Base-by-base conservation (phyloP, 805 yeast genomes). In the Kluyveromyces aestuarii region DNA sequence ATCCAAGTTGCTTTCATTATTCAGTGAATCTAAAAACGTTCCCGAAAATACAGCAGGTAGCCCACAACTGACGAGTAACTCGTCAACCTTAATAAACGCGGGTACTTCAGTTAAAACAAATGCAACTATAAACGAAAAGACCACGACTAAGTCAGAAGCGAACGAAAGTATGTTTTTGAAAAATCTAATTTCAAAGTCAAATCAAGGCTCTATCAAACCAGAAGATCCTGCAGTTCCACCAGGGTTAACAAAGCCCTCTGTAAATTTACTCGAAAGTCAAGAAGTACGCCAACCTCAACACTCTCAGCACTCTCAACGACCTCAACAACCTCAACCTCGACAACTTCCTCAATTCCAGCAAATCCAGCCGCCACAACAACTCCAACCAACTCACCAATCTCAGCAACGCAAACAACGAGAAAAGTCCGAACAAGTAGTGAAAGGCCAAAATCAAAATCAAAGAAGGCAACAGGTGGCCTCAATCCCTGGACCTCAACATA, bases 1-100 rank as follows among this genome's bases (percentile, higher is more conserved):
- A 9, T 64, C 69, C 10, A 57, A 61, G 48, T 49, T 64, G 46
- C 55, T 64, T 54, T 58, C 63, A 9, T 62, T 64, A 37, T 64
- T 64, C 48, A 61, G 59, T 25, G 35, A 30, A 13, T 30, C 35
- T 11, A 30, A 3, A 30, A 30, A 30, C 14, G 14, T 30, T 30
- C 35, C 35, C 4, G 35, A 13, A 30, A 40, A 45, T 39, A 45
- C 19, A 18, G 19, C n/a, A 37, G 44, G 13, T 42, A 44, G 33
- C 38, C 41, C 35, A 39, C 30, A 27, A 30, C 39, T 18, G 14
- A 46, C 42, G 11, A 30, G 14, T 13, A 30, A 30, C 14, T 30
- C 35, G 3, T 11, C 35, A 30, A 30, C 2, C 8, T 2, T 13
- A 30, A 5, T 30, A 4, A 30, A 30, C 35, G 35, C 35, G 3